Base-by-base conservation (phyloP, 176 grass and related monocot species). In the Thinopyrum elongatum region DNA sequence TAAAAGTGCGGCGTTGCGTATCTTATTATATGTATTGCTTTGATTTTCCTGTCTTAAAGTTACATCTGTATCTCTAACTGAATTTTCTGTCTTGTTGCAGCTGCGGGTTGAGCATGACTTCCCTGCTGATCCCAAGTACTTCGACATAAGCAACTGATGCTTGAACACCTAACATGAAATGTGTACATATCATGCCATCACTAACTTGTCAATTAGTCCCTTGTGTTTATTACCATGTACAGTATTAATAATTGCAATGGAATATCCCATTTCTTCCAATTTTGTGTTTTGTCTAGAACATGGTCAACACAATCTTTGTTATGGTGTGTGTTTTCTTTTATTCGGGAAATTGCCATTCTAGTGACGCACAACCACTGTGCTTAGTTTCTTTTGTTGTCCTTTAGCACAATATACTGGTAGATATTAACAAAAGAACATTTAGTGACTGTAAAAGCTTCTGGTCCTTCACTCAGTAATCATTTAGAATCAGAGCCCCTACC, bases 121-220 rank as follows among this genome's bases (percentile, higher is more conserved):
- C 59, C 96, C 96, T 65, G 96, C 90, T 49, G 89, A 95, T 83
- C 96, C 96, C 21, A 98, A 95, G 83, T 98, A 98, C 84, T 98
- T 98, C 17, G 82, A 94, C 90, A 95, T 98, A 79, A 91, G 93
- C 91, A 95, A 92, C 66, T 98, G 89, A 98, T 51, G 41, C 34
- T 39, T 71, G n/a, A 47, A 57, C 80, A 88, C 23, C 70, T 67
- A 25, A 64, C 76, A 27, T 72, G 63, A 61, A 79, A 90, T 76
- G 46, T 97, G 92, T 92, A 92, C 77, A 92, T 94, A 94, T 73
- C 60, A 81, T 81, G 73, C 68, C 34, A 28, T 66, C 66, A 90
- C 85, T 83, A 85, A 86, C 69, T 91, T 59, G 23, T 11, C 67
- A 69, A 51, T 81, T 42, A 42, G 63, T 85, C 8, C 86, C 21